phyloP scores from a whole-genome alignment of 106 monocot genomes.

The Ottelia alismoides region DNA sequence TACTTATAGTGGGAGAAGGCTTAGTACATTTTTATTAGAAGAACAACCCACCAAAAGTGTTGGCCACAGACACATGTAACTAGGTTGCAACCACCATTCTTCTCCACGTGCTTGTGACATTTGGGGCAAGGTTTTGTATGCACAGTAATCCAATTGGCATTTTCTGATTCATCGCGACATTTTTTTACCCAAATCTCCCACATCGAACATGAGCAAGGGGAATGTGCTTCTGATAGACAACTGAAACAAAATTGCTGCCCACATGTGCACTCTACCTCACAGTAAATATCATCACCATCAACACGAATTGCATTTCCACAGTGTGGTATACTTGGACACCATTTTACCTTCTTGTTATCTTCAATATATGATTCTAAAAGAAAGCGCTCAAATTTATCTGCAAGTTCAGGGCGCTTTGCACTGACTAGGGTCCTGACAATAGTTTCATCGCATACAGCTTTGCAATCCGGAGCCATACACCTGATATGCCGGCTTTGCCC shows the following conservation, averaged over 20 bases:
- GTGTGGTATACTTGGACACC: slow-evolving; percentile 74
- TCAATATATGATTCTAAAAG: slow-evolving; percentile 86
- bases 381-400: slow-evolving; percentile 70
- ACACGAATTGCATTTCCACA: slow-evolving; percentile 91
- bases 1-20: too few species aligned
- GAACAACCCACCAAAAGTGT: slow-evolving; percentile 82
- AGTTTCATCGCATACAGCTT: slow-evolving; percentile 64
- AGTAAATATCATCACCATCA: slow-evolving; percentile 38
- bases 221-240: slow-evolving; percentile 69
- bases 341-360: slow-evolving; percentile 83
- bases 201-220: slow-evolving; percentile 85
- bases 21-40: too few species aligned
- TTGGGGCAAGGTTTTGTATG: slow-evolving; percentile 88
- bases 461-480: slow-evolving; percentile 74
- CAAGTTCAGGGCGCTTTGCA: slow-evolving; percentile 45
- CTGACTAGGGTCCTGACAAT: slow-evolving; percentile 47
- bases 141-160: slow-evolving; percentile 77
- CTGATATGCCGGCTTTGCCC: slow-evolving; percentile 60
- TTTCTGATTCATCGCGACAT: slow-evolving; percentile 81
- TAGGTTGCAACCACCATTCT: slow-evolving; percentile 90
- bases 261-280: slow-evolving; percentile 85
- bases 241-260: slow-evolving; percentile 79
- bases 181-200: slow-evolving; percentile 82
- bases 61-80: slow-evolving; percentile 81
- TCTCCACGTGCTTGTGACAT: slow-evolving; percentile 78